Evolutionary conservation across 164 flowering plant genomes (phyloP).

Genomic region (Litsea cubeba): DNA sequence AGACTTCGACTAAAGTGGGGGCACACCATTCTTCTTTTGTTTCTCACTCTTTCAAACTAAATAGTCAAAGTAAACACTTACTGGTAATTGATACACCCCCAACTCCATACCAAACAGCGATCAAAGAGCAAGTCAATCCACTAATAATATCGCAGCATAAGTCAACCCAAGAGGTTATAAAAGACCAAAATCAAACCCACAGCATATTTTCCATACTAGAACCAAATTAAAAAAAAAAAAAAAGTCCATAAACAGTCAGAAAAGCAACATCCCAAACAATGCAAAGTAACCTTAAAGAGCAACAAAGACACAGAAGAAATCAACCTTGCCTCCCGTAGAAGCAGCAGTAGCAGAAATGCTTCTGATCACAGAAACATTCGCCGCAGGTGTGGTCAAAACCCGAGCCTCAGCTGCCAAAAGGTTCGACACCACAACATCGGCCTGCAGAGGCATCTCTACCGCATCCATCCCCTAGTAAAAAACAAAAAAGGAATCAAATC

Average conservation of each 20-base stretch:
- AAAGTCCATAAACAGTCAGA: not conserved
- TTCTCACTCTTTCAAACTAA: too few relatives aligned
- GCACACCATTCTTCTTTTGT: too few relatives aligned
- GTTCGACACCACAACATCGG: not conserved
- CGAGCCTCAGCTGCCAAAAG: not conserved
- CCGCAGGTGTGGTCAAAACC: not conserved
- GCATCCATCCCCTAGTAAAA: not conserved
- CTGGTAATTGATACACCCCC: not conserved
- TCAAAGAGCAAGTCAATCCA: not conserved
- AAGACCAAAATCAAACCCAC: not conserved
- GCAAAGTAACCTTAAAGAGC: not conserved
- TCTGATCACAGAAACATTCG: not conserved
- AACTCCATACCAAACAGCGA: not conserved
- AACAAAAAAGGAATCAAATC: not conserved
- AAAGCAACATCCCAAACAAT: not conserved
- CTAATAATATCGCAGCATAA: too few relatives aligned
- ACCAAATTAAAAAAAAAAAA: not conserved
- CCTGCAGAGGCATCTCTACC: not conserved
- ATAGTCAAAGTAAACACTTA: not conserved
- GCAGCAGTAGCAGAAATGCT: not conserved
- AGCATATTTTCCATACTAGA: not conserved
- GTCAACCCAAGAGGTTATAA: not conserved
- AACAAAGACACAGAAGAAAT: not conserved
- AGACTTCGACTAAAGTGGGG: too few relatives aligned
- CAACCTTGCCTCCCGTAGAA: not conserved